phyloP scores from a whole-genome alignment of 1,284 basidiomycete species.

The Puccinia horiana region DNA sequence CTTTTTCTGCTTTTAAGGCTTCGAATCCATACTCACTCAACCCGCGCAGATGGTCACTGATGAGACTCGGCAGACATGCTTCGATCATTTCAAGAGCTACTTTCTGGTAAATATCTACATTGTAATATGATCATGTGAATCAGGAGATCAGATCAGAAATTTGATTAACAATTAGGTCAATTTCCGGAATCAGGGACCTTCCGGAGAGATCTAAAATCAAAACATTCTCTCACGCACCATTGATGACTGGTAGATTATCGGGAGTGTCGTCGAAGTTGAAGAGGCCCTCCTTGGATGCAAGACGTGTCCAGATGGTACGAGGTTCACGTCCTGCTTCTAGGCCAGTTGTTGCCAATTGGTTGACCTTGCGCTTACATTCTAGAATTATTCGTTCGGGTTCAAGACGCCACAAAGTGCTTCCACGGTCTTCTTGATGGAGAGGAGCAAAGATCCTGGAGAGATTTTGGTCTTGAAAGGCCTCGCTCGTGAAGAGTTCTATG shows the following conservation, averaged over 20 bases:
- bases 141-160: too few relatives aligned
- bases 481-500: slow-evolving; percentile 16
- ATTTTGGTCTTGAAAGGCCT: slow-evolving; percentile 14
- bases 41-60: background rate
- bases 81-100: background rate
- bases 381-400: background rate
- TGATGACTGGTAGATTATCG: background rate
- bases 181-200: background rate
- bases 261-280: background rate
- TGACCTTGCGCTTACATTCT: slow-evolving; percentile 14
- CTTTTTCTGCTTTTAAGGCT: background rate
- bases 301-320: slow-evolving; percentile 25
- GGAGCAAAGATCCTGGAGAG: background rate
- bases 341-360: background rate
- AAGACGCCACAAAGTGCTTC: slow-evolving; percentile 17
- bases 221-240: background rate
- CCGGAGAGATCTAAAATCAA: background rate
- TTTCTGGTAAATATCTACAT: slow-evolving; percentile 15
- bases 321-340: background rate
- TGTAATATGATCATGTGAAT: background rate
- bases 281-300: slow-evolving; percentile 23
- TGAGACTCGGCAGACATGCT: background rate
- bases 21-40: background rate
- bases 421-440: background rate
- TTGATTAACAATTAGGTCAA: background rate